Percentiles rank a stretch among this genome's conserved stretches.
phyloP scores from a whole-genome alignment of 176 grass and related monocot species.

The Eragrostis curvula region DNA sequence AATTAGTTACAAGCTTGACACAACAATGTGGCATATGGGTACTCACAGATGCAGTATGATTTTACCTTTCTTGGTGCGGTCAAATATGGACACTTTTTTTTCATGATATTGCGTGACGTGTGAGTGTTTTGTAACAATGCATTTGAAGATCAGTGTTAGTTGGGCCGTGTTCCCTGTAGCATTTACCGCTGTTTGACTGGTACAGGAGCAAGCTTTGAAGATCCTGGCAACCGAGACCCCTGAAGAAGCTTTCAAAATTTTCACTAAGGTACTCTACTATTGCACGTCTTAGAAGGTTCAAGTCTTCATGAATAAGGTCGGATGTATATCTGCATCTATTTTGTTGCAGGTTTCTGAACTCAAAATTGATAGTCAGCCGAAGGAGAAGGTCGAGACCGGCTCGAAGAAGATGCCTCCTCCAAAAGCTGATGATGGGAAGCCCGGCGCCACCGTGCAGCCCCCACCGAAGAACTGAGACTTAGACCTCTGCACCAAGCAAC shows the following conservation, averaged over 20 bases:
- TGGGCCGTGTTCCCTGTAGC: background rate
- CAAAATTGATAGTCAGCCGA: background rate
- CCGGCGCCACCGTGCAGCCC: too few species aligned
- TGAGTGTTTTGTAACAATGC: background rate
- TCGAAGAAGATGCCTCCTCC: too few species aligned
- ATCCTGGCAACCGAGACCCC: constrained; percentile 33
- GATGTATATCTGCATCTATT: background rate
- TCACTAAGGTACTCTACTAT: constrained; percentile 28
- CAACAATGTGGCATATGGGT: background rate
- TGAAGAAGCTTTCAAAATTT: constrained; percentile 39
- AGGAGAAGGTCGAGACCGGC: background rate
- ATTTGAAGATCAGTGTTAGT: background rate
- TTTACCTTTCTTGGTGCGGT: background rate
- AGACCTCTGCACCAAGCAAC: too few species aligned
- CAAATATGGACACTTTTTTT: background rate
- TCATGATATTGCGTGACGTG: background rate
- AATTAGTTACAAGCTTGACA: background rate
- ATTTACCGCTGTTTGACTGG: constrained; percentile 33
- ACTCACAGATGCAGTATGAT: background rate
- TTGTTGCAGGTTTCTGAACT: background rate
- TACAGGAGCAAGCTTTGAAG: constrained; percentile 51
- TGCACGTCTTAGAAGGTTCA: background rate
- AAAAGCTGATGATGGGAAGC: too few species aligned
- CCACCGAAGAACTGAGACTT: too few species aligned
- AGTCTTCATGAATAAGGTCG: background rate